Evolutionary conservation across 805 yeast genomes (phyloP).

Genomic region (Saturnispora halmiae): DNA sequence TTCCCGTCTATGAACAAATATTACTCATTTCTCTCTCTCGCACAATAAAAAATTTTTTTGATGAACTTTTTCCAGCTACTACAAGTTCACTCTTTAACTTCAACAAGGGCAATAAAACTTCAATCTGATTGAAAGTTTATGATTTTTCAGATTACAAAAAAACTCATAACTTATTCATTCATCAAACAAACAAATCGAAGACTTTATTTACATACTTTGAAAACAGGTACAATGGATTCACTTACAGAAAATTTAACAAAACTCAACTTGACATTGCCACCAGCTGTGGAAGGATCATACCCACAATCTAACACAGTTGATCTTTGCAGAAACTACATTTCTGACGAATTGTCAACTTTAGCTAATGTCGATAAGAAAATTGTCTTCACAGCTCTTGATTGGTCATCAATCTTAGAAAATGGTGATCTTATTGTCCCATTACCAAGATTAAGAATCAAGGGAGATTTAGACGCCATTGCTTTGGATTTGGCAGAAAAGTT

Average conservation of each 20-base stretch:
- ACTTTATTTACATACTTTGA: slow-evolving; percentile 4
- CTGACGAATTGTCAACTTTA: slow-evolving; percentile 64
- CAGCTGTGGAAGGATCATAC: slow-evolving; percentile 45
- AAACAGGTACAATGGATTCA: slow-evolving; percentile 14
- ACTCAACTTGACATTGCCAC: slow-evolving; percentile 32
- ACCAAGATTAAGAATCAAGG: slow-evolving; percentile 82
- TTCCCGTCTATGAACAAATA: too few relatives aligned
- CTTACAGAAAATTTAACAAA: slow-evolving; percentile 20
- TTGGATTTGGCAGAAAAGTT: slow-evolving; percentile 70
- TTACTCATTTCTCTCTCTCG: background rate
- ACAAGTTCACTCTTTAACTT: background rate
- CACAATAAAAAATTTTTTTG: background rate
- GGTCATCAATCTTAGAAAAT: slow-evolving; percentile 76
- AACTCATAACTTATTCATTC: slow-evolving; percentile 1
- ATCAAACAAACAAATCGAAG: slow-evolving; percentile 3
- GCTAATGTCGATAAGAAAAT: slow-evolving; percentile 61
- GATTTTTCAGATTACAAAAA: slow-evolving; percentile 8
- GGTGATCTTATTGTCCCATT: slow-evolving; percentile 91
- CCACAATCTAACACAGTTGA: slow-evolving; percentile 81
- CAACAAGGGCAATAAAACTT: background rate
- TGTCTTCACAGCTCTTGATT: slow-evolving; percentile 79
- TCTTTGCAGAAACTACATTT: slow-evolving; percentile 79
- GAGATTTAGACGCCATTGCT: slow-evolving; percentile 70
- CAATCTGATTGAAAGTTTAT: slow-evolving; percentile 3
- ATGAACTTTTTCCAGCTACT: background rate